Percentiles rank a stretch among this genome's conserved stretches.
These are phyloP conservation scores for Calonectria ilicicola DNA, from an alignment of 2,329 filamentous ascomycete species.

Conservation along the genomic window DNA sequence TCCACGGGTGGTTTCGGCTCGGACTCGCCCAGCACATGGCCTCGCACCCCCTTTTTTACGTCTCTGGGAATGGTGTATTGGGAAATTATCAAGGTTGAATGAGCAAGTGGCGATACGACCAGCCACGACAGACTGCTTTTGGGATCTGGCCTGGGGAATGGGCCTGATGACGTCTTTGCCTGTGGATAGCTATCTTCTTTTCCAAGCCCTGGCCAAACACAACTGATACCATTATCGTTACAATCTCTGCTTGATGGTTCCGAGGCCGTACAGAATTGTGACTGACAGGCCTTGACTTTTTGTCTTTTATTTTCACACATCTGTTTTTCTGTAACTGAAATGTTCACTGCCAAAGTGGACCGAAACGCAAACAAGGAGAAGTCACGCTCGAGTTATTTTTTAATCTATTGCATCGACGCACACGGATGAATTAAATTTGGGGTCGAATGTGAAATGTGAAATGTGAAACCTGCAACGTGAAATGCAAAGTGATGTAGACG, in stretches of 20 bases:
- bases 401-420: background rate
- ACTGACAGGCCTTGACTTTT: constrained; percentile 30
- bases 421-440: background rate
- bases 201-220: constrained; percentile 39
- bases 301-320: constrained; percentile 20
- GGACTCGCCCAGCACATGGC: constrained; percentile 40
- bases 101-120: constrained; percentile 47
- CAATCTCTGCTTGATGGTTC: constrained; percentile 39
- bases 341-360: constrained; percentile 18
- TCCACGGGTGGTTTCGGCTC: constrained; percentile 39
- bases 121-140: constrained; percentile 46
- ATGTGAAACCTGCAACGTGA: background rate
- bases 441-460: background rate
- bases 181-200: constrained; percentile 43
- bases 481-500: background rate
- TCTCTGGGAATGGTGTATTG: constrained; percentile 43
- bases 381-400: constrained; percentile 16
- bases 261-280: constrained; percentile 40
- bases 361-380: constrained; percentile 16
- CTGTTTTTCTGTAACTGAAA: constrained; percentile 30
- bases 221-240: constrained; percentile 35
- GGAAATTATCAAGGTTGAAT: constrained; percentile 45
- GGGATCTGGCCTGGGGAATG: constrained; percentile 38
- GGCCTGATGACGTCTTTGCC: constrained; percentile 45
- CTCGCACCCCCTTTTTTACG: constrained; percentile 34